Evolutionary conservation across 306 rosid species (phyloP).

Genomic region (Glycyrrhiza uralensis): DNA sequence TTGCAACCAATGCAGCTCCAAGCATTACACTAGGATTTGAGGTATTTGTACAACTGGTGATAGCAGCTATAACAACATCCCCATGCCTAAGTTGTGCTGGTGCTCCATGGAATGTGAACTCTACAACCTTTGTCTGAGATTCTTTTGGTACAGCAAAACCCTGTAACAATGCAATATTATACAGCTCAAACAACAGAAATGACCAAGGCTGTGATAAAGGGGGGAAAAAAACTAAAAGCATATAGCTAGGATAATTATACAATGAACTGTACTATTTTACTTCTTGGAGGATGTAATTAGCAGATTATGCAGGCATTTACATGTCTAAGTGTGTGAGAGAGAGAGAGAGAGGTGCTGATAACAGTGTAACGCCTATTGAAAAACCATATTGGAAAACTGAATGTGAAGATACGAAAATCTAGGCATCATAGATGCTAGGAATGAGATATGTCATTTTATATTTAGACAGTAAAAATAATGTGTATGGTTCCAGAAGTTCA

Average conservation of each 20-base stretch:
- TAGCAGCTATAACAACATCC: constrained; percentile 95
- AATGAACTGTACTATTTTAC: neutral
- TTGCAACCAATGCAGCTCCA: constrained; percentile 98
- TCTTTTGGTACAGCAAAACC: constrained; percentile 92
- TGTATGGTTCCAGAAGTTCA: constrained; percentile 4
- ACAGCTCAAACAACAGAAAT: constrained; percentile 30
- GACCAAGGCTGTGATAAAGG: neutral
- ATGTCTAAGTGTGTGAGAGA: neutral
- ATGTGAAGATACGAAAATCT: neutral
- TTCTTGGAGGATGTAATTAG: neutral
- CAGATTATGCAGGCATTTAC: neutral
- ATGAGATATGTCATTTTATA: constrained; percentile 5
- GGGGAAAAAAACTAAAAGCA: neutral
- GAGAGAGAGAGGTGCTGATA: neutral
- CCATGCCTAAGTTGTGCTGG: constrained; percentile 89
- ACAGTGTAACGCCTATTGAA: neutral
- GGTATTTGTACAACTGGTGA: constrained; percentile 98
- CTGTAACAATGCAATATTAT: constrained; percentile 45
- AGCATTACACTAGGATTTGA: constrained; percentile 99
- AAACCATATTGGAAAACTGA: constrained; percentile 3
- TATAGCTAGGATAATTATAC: neutral
- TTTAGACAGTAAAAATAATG: neutral
- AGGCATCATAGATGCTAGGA: constrained; percentile 6
- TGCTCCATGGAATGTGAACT: constrained; percentile 62
- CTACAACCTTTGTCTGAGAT: constrained; percentile 61